Evolutionary conservation across 2,329 filamentous ascomycete species (phyloP), one percentile per base, ranked within the genome.

Genomic region (Penicillium vulpinum): DNA sequence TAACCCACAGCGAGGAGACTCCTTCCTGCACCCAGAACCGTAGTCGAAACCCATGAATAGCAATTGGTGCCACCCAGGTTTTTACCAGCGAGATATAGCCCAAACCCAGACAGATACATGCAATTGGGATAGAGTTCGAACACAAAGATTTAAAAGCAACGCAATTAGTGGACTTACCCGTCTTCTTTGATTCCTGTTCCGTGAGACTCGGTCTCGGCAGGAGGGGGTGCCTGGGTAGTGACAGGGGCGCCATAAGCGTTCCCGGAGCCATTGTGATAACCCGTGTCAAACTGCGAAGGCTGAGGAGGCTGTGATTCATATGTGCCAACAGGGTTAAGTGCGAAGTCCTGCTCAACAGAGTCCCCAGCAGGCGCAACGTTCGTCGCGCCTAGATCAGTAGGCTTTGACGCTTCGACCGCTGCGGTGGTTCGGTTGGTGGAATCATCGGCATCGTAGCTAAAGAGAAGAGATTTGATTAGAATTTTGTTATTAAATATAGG

Each of bases 131-230:
- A 48, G 28, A 36, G 45, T 55, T n/a, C 13, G 18, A 39, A 57
- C 36, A 36, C 51, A 28, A 67, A 59, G 57, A 51, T 26, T 9
- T 13, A 63, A 60, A 62, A 64, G 62, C 26, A 67, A 63, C 57
- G 56, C 57, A 44, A 38, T 28, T 41, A 44, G 33, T 45, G 16
- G n/a, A 86, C 91, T 92, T 87, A 95, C 91, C 91, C 91, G 73
- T 95, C 91, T 85, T 95, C 91, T 77, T 95, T 95, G 56, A 92
- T 90, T 47, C 75, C 76, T 24, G 75, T 78, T 44, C 72, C 73
- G 45, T 75, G 73, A 48, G 64, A 67, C 41, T 74, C 74, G 28
- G 68, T 49, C 33, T 77, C 73, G 33, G 58, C 64, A 46, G 62
- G 62, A 35, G 49, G 35, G 51, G 66, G 59, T 26, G 58, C 54